Evolutionary conservation across 495 filamentous ascomycete species (phyloP), one percentile per base, ranked within the genome.

Genomic region (Penicillium mononematosum): DNA sequence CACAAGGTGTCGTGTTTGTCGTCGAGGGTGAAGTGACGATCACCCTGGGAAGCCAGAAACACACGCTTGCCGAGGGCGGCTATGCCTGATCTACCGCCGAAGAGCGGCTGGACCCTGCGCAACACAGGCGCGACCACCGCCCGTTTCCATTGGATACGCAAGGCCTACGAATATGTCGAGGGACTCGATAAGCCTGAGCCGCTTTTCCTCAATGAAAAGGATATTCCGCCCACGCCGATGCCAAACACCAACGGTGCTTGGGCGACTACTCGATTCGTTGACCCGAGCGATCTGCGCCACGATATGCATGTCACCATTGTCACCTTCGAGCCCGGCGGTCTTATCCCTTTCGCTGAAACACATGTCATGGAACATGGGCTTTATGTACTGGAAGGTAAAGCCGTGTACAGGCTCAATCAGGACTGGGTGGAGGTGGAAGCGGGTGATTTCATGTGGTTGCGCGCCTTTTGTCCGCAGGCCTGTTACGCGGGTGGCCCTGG

Each of bases 401-500:
- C 66, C 22, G 66, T 69, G 8, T 69, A 69, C 46, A 61, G 66
- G 4, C 63, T 69, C 0, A 69, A 69, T 17, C 66, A 69, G 58
- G 66, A 69, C 50, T 69, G 66, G 64, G 66, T 69, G 12, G 66
- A 69, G 57, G 64, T 69, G 27, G 66, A 69, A 44, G 66, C 66
- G 0, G 66, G 66, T 49, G 66, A 69, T 45, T 69, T 69, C 55
- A 69, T 69, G 66, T 69, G 66, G 66, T 39, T 69, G 61, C 66
- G 66, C 2, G 66, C 66, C 36, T 69, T 69, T 57, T 69, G 66
- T 38, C 66, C 66, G 11, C 66, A 69, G 57, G 66, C 66, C 38
- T 69, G 66, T 45, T 69, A 69, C 29, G 66, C 66, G 2, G 66
- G 66, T 67, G 66, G 66, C 27, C 66, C 66, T 50, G 66, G 66